phyloP scores from a whole-genome alignment of 441 rosid genomes.

The Corymbia citriodora region DNA sequence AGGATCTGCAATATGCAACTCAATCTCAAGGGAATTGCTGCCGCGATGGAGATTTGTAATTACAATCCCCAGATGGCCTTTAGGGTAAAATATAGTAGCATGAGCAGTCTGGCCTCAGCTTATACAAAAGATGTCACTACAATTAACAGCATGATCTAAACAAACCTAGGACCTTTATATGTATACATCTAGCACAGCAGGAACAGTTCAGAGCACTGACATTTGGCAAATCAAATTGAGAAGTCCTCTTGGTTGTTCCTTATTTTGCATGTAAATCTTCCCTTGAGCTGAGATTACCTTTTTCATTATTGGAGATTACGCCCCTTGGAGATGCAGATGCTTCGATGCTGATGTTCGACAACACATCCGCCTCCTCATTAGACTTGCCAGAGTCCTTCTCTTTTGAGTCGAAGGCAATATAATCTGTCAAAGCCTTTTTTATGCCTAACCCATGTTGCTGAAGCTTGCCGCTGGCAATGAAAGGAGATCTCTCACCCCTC shows the following conservation, averaged over 20 bases:
- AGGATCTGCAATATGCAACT: background rate
- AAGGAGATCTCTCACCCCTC: constrained; percentile 49
- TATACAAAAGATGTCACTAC: background rate
- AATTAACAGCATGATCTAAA: background rate
- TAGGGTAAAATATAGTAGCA: background rate
- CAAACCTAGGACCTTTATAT: background rate
- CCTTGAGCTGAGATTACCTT: background rate
- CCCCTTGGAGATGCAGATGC: constrained; percentile 28
- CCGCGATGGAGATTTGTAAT: background rate
- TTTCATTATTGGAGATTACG: background rate
- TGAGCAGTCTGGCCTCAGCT: background rate
- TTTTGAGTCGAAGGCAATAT: constrained; percentile 53
- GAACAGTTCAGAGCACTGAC: background rate
- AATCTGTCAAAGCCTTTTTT: constrained; percentile 70
- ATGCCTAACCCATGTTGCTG: constrained; percentile 56
- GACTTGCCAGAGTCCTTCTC: constrained; percentile 30
- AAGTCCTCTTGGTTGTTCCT: background rate
- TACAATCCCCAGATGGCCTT: background rate
- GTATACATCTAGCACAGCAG: background rate
- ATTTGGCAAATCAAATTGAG: background rate
- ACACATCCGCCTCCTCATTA: constrained; percentile 17
- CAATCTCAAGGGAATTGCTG: background rate
- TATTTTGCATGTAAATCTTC: background rate
- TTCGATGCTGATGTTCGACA: constrained; percentile 10
- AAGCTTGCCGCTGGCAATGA: constrained; percentile 37